A percentile compares a stretch with the other conserved stretches of the same genome.
Conservation (phyloP, 495 filamentous ascomycete species). For the Rhizodiscina lignyota region DNA sequence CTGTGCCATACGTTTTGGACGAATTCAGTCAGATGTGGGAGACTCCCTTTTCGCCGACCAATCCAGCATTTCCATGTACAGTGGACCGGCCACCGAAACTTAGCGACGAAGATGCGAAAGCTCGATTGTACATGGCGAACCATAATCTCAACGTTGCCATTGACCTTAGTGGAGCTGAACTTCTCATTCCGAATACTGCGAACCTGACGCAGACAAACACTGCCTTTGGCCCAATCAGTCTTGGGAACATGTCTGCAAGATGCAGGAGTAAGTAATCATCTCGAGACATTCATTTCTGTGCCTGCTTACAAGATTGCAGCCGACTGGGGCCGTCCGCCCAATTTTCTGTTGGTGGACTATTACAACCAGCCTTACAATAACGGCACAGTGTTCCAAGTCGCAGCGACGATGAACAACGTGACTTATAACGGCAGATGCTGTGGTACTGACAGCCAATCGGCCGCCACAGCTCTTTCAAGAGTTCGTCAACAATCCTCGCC, state of each 20-base stretch:
- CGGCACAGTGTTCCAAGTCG: constrained; percentile 86
- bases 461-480: too few relatives aligned
- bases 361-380: constrained; percentile 55
- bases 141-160: constrained; percentile 77
- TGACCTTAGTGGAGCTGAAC: constrained; percentile 34
- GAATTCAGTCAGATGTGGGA: constrained; percentile 54
- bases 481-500: too few relatives aligned
- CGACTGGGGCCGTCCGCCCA: constrained; percentile 58
- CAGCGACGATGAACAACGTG: constrained; percentile 71
- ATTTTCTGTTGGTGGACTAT: constrained; percentile 80
- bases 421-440: constrained; percentile 65
- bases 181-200: constrained; percentile 64
- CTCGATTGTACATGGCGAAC: constrained; percentile 74
- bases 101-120: constrained; percentile 28
- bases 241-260: constrained; percentile 49
- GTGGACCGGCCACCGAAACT: constrained; percentile 44
- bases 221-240: constrained; percentile 43
- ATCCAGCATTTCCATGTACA: constrained; percentile 41
- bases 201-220: constrained; percentile 54
- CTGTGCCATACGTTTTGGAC: constrained; percentile 50
- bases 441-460: too few relatives aligned
- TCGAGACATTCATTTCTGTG: not conserved
- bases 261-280: constrained; percentile 40
- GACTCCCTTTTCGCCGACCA: constrained; percentile 46
- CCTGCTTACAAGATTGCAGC: constrained; percentile 10